Evolutionary conservation across 257 asterid species (phyloP).

Genomic region (Penstemon barbatus): DNA sequence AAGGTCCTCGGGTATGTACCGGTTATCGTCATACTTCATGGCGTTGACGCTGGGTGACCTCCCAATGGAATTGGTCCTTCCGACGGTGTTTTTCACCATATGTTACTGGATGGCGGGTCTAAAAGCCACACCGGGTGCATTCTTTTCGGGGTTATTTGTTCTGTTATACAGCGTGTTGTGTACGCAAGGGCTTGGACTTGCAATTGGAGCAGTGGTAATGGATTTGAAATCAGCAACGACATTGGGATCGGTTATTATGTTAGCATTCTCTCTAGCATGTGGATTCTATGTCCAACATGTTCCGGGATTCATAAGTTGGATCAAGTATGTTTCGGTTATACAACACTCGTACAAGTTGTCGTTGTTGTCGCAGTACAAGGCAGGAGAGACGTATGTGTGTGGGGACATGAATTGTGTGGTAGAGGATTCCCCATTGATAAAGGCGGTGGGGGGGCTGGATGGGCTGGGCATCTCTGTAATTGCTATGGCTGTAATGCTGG

Average conservation of each 20-base stretch:
- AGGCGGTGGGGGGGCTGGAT: conserved; percentile 39
- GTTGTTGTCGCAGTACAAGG: conserved; percentile 42
- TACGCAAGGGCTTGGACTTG: conserved; percentile 61
- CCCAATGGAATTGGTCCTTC: conserved; percentile 59
- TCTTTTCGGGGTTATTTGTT: conserved; percentile 36
- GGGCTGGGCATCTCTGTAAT: conserved; percentile 31
- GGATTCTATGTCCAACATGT: conserved; percentile 51
- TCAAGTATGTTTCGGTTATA: conserved; percentile 48
- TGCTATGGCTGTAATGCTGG: conserved; percentile 53
- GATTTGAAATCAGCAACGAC: conserved; percentile 42
- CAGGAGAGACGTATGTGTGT: conserved; percentile 48
- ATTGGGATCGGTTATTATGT: conserved; percentile 47
- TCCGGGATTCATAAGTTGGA: conserved; percentile 51
- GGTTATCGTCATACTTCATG: conserved; percentile 59
- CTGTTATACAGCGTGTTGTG: conserved; percentile 42
- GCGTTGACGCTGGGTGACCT: conserved; percentile 53
- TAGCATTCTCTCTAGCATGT: conserved; percentile 43
- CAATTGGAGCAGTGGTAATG: conserved; percentile 59
- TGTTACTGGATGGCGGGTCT: conserved; percentile 62
- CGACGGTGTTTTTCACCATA: conserved; percentile 39
- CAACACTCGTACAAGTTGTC: conserved; percentile 48
- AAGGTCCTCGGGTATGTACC: conserved; percentile 62
- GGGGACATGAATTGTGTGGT: conserved; percentile 36
- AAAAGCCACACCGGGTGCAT: conserved; percentile 29
- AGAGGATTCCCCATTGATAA: conserved; percentile 47